Conservation (phyloP, 1,284 basidiomycete genomes). For the Fistulinella staudtii region DNA sequence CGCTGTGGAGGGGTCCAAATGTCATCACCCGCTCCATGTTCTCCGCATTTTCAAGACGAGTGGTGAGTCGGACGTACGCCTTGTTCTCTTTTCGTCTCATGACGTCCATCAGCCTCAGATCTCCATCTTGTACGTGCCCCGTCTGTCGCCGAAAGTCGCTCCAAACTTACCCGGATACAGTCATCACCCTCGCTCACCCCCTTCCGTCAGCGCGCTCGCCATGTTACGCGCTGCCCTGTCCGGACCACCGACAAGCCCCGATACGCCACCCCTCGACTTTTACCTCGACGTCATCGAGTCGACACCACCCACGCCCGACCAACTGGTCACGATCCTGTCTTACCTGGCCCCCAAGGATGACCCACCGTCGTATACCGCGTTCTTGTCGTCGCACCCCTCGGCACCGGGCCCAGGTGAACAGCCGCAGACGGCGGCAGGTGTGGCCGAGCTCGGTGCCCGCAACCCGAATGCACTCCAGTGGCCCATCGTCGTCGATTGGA, state of each 20-base stretch:
- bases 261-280: conserved; percentile 56
- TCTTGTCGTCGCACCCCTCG: conserved; percentile 24
- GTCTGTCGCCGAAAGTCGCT: conserved; percentile 4
- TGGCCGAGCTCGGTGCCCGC: conserved; percentile 47
- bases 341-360: conserved; percentile 46
- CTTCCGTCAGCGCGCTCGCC: conserved; percentile 55
- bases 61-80: conserved; percentile 18
- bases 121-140: conserved; percentile 56
- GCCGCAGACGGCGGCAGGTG: conserved; percentile 41
- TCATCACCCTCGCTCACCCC: conserved; percentile 60
- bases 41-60: conserved; percentile 32
- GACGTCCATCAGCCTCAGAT: conserved; percentile 47
- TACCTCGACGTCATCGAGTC: conserved; percentile 68
- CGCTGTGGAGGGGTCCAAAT: too few species aligned
- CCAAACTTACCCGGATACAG: conserved; percentile 34
- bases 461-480: conserved; percentile 63
- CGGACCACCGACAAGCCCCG: conserved; percentile 41
- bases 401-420: conserved; percentile 34
- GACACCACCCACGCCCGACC: conserved; percentile 59
- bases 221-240: conserved; percentile 57
- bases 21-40: conserved; percentile 25
- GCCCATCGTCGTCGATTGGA: conserved; percentile 78
- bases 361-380: conserved; percentile 38
- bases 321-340: conserved; percentile 60
- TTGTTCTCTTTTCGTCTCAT: background rate